These are phyloP conservation scores for Phytophthora tentaculata DNA, from an alignment of 352 stramenopile genomes.

Conservation along the genomic window DNA sequence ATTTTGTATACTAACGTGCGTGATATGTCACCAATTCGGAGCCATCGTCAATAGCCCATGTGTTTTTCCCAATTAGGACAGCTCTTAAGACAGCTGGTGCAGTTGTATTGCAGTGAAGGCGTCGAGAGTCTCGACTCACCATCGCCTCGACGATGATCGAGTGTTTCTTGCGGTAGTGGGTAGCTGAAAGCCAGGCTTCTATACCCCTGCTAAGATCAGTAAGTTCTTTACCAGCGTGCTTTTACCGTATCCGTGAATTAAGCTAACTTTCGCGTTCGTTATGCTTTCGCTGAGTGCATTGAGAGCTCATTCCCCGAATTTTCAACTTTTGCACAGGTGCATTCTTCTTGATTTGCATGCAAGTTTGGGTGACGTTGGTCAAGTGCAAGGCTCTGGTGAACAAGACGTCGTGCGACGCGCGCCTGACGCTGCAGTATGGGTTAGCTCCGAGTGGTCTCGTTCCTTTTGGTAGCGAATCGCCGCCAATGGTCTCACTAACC, in stretches of 20 bases:
- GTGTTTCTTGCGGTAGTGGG: too few species aligned
- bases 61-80: too few species aligned
- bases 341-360: background rate
- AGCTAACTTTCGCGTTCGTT: background rate
- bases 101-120: too few species aligned
- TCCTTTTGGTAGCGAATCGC: background rate
- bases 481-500: background rate
- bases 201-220: background rate
- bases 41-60: too few species aligned
- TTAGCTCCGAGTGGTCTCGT: background rate
- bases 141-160: too few species aligned
- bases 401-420: background rate
- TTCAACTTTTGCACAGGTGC: background rate
- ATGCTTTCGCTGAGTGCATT: background rate
- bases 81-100: too few species aligned
- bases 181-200: too few species aligned
- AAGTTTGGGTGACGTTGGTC: background rate
- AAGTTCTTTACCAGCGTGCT: background rate
- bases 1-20: too few species aligned
- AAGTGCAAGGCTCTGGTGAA: background rate
- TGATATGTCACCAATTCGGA: too few species aligned
- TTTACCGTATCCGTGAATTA: background rate
- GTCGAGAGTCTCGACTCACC: too few species aligned
- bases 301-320: background rate
- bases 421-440: background rate